Evolutionary conservation across 345 rosid genomes (phyloP).

Genomic region (Alliaria petiolata): DNA sequence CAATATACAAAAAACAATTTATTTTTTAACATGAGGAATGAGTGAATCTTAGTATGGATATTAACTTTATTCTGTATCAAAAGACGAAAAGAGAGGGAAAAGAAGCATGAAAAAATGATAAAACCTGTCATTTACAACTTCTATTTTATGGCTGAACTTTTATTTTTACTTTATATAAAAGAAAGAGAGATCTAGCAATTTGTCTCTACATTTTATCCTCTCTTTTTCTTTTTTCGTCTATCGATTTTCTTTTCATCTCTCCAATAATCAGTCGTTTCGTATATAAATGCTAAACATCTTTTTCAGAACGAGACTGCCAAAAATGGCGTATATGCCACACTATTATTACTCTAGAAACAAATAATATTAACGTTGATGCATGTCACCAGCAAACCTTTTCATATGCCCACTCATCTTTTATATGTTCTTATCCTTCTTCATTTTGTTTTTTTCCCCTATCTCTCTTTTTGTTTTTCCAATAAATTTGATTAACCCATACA

Average conservation of each 20-base stretch:
- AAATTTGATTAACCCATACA: neutral
- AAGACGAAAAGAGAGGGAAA: neutral
- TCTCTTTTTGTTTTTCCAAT: neutral
- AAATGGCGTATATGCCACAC: slow-evolving; percentile 12
- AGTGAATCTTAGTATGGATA: slow-evolving; percentile 7
- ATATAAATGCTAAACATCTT: slow-evolving; percentile 22
- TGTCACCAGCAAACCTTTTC: slow-evolving; percentile 11
- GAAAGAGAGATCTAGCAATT: slow-evolving; percentile 7
- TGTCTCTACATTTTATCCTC: slow-evolving; percentile 11
- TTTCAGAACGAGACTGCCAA: slow-evolving; percentile 20
- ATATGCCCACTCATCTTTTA: slow-evolving; percentile 6
- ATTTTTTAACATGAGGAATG: neutral
- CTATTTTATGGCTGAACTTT: neutral
- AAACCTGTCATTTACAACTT: slow-evolving; percentile 27
- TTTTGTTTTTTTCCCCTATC: neutral
- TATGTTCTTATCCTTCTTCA: neutral
- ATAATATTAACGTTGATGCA: slow-evolving; percentile 16
- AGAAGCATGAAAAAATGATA: no score
- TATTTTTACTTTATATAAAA: neutral
- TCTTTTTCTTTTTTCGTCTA: neutral
- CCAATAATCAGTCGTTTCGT: slow-evolving; percentile 19
- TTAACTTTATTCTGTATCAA: slow-evolving; percentile 11
- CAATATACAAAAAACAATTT: neutral
- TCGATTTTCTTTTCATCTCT: neutral
- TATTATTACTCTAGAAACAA: slow-evolving; percentile 8